Conservation (phyloP, 768 basidiomycete species). For the Lactarius indigo region DNA sequence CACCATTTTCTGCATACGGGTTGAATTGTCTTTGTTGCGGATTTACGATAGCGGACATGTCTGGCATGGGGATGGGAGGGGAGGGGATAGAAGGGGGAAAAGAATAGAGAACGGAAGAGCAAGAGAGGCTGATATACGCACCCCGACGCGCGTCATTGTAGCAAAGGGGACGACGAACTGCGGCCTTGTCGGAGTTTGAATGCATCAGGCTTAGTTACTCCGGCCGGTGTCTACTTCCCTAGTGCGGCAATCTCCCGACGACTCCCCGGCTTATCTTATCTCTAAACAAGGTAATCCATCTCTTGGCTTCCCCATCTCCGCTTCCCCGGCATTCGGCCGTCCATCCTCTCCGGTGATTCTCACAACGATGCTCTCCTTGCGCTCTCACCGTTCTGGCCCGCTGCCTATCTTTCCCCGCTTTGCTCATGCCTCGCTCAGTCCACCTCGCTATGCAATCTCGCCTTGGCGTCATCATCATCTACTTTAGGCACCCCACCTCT, state of each 20-base stretch:
- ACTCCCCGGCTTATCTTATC: conserved; percentile 21
- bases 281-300: conserved; percentile 3
- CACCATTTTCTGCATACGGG: conserved; percentile 91
- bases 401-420: conserved; percentile 2
- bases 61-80: conserved; percentile 16
- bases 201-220: neutral
- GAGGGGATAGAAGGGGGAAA: neutral
- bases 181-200: conserved; percentile 12
- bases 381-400: neutral
- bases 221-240: neutral
- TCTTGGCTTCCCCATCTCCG: neutral
- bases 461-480: neutral
- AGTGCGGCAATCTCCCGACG: conserved; percentile 8
- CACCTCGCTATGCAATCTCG: neutral
- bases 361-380: neutral
- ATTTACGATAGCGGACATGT: conserved; percentile 22
- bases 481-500: neutral
- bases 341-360: neutral
- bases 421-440: neutral
- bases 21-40: conserved; percentile 68
- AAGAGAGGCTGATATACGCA: conserved; percentile 15
- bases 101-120: neutral
- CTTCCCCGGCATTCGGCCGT: neutral
- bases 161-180: neutral
- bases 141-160: conserved; percentile 22